phyloP scores from a whole-genome alignment of 176 grass and related monocot species.

The Eremochloa ophiuroides region DNA sequence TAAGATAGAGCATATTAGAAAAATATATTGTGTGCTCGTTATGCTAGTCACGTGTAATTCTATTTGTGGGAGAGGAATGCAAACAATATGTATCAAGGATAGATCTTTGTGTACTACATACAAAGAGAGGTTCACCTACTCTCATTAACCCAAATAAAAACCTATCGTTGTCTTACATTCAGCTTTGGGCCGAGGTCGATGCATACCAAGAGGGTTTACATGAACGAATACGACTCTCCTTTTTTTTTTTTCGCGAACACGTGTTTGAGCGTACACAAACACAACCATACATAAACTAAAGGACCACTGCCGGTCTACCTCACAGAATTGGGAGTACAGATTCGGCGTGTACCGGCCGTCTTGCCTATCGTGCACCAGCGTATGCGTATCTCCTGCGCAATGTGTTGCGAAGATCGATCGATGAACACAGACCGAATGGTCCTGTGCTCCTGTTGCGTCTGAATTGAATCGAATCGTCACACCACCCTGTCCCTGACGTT shows the following conservation, averaged over 20 bases:
- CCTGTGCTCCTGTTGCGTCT: no score
- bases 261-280: neutral
- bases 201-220: neutral
- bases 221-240: neutral
- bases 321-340: conserved; percentile 25
- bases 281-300: neutral
- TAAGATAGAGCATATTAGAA: no score
- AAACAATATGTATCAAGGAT: no score
- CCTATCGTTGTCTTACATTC: neutral
- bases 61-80: no score
- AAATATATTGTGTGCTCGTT: no score
- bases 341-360: neutral
- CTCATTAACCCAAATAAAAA: neutral
- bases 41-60: no score
- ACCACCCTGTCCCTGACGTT: no score
- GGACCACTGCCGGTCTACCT: conserved; percentile 15
- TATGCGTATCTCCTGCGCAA: neutral
- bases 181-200: no score
- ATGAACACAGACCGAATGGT: neutral
- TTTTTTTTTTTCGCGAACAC: neutral
- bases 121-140: neutral
- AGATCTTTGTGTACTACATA: neutral
- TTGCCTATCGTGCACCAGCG: neutral
- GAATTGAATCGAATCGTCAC: no score
- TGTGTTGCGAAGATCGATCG: neutral